Percentiles rank a stretch among this genome's conserved stretches.
Evolutionary conservation across 2,329 filamentous ascomycete species (phyloP).

Genomic region (Fusarium incarnatum): DNA sequence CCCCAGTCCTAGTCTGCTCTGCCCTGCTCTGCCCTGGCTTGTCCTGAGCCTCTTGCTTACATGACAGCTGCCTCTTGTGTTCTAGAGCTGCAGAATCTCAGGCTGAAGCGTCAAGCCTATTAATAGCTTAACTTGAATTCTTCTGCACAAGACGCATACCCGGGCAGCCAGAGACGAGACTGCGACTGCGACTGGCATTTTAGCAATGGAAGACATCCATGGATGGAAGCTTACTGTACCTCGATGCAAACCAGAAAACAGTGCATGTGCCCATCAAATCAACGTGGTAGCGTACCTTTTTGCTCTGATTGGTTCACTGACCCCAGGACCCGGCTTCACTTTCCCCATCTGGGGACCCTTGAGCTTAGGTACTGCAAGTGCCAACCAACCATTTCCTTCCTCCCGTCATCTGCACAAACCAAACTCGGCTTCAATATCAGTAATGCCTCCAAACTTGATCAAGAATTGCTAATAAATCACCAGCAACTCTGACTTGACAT

Average conservation of each 20-base stretch:
- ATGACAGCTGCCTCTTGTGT: slow-evolving; percentile 28
- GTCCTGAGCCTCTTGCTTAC: slow-evolving; percentile 17
- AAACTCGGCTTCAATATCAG: slow-evolving; percentile 30
- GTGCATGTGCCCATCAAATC: slow-evolving; percentile 27
- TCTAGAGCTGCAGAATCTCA: slow-evolving; percentile 17
- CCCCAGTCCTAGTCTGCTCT: neutral
- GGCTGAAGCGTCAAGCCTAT: neutral
- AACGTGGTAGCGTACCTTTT: slow-evolving; percentile 33
- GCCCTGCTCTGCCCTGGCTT: neutral
- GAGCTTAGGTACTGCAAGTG: slow-evolving; percentile 6
- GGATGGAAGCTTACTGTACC: neutral
- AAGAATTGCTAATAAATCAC: slow-evolving; percentile 16
- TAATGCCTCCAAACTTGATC: slow-evolving; percentile 31
- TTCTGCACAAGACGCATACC: neutral
- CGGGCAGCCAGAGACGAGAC: neutral
- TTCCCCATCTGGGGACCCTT: slow-evolving; percentile 37
- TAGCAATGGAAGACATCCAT: neutral
- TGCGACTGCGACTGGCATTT: neutral
- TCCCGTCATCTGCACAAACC: slow-evolving; percentile 9
- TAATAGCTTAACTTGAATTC: slow-evolving; percentile 16
- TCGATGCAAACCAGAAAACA: slow-evolving; percentile 19
- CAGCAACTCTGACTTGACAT: slow-evolving; percentile 24
- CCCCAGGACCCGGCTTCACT: slow-evolving; percentile 16
- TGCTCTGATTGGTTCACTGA: slow-evolving; percentile 22
- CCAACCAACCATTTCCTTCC: slow-evolving; percentile 18